Evolutionary conservation across 108 stramenopile species (phyloP), one percentile per base, ranked within the genome.

Genomic region (Cyclotella cryptica): DNA sequence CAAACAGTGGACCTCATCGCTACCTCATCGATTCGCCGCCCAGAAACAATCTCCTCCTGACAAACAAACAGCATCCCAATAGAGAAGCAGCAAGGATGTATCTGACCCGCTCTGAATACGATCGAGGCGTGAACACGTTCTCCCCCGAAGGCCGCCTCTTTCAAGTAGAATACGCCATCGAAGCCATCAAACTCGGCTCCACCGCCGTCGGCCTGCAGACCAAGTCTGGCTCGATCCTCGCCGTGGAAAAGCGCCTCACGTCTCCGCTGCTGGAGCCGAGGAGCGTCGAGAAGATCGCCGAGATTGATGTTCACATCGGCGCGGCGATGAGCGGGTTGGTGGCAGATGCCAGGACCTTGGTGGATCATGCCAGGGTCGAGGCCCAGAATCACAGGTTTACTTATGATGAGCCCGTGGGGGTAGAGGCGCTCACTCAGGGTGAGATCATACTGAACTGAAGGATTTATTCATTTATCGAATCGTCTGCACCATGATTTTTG

Each of bases 61-160:
- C 2, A 2, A 35, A 35, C 35, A 35, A 35, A 35, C 35, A 35
- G 6, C 6, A 35, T 35, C 35, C 2, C 35, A 35, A 6, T 35
- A 6, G 6, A 35, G 2, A 35, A 35, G 35, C 35, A 35, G 35
- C 60, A 13, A 61, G 12, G n/a, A 98, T 98, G 98, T 97, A 96
- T 76, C 85, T 95, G 60, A 97, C 96, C 46, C 89, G 97, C 55
- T 93, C 92, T 67, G 99, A 99, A 88, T 99, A 99, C 76, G 99
- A 99, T 80, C 91, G 99, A 27, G 99, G 99, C 42, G 99, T 99
- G 22, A 98, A 98, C 86, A 99, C 99, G 24, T 99, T 99, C 84
- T 96, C 95, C 60, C 99, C 99, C 39, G 98, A 99, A 84, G 99
- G 99, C 51, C 97, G 99, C 57, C 88, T 99, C 49, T 99, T 98